Conservation (phyloP, 371 early-diverging fungal species). For the Lichtheimia ramosa region DNA sequence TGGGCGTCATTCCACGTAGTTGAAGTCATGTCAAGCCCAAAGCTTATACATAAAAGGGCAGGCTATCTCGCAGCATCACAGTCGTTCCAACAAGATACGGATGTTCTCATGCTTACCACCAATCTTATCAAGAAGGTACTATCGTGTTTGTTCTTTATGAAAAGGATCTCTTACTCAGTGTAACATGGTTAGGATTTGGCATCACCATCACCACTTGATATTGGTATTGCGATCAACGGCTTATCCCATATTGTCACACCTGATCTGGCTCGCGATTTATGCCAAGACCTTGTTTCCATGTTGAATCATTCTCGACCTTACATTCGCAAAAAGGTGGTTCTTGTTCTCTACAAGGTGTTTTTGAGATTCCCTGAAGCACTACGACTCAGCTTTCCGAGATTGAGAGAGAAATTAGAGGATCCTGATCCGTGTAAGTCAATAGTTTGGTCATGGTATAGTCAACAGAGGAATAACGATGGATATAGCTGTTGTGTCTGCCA, state of each 20-base stretch:
- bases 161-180: too few species aligned
- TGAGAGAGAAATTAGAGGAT: conserved; percentile 91
- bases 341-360: conserved; percentile 88
- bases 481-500: conserved; percentile 86
- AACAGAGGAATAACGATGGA: neutral
- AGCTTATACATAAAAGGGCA: conserved; percentile 81
- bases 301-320: conserved; percentile 89
- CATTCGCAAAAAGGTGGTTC: conserved; percentile 88
- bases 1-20: conserved; percentile 97
- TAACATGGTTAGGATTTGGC: conserved; percentile 72
- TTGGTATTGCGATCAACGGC: conserved; percentile 89
- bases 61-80: conserved; percentile 92
- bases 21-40: conserved; percentile 95
- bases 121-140: conserved; percentile 92
- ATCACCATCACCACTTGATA: conserved; percentile 76
- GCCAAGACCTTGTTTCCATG: conserved; percentile 83
- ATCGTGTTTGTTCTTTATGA: neutral
- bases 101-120: conserved; percentile 94
- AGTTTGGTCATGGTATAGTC: neutral
- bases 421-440: conserved; percentile 79
- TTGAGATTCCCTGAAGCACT: conserved; percentile 89
- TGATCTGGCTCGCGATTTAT: conserved; percentile 89
- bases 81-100: conserved; percentile 91
- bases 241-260: conserved; percentile 90
- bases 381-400: conserved; percentile 78